phyloP scores from a whole-genome alignment of 352 stramenopile species.

The Pythium utonaiense region DNA sequence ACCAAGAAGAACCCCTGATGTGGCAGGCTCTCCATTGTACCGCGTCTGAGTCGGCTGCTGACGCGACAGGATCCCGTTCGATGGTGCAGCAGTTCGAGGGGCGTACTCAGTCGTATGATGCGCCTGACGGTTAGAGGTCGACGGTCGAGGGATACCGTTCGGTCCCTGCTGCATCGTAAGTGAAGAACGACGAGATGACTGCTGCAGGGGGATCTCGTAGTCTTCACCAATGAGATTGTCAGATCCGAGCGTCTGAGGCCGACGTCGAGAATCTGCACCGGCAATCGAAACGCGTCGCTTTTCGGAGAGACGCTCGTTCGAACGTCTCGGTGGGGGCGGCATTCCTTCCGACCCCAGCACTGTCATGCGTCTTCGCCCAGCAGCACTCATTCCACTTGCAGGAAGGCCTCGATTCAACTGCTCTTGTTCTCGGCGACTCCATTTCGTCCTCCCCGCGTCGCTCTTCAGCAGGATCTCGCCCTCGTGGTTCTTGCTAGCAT shows the following conservation, averaged over 20 bases:
- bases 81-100: not conserved
- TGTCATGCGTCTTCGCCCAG: conserved; percentile 10
- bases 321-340: conserved; percentile 4
- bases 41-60: conserved; percentile 3
- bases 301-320: not conserved
- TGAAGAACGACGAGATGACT: not conserved
- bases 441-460: conserved; percentile 16
- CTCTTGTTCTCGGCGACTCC: conserved; percentile 12
- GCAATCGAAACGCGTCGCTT: not conserved
- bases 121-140: not conserved
- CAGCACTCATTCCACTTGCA: not conserved
- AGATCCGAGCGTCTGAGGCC: not conserved
- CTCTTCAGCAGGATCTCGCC: conserved; percentile 26
- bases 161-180: not conserved
- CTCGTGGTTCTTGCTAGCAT: conserved; percentile 6
- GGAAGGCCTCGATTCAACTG: not conserved
- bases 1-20: not conserved
- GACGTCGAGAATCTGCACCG: not conserved
- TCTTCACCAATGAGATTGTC: not conserved
- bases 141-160: not conserved
- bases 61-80: not conserved
- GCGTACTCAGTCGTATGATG: not conserved
- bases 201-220: not conserved
- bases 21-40: conserved; percentile 7
- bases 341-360: conserved; percentile 13